Percentiles rank a stretch among this genome's conserved stretches.
phyloP scores from a whole-genome alignment of 352 stramenopile genomes.

The Globisporangium solare region DNA sequence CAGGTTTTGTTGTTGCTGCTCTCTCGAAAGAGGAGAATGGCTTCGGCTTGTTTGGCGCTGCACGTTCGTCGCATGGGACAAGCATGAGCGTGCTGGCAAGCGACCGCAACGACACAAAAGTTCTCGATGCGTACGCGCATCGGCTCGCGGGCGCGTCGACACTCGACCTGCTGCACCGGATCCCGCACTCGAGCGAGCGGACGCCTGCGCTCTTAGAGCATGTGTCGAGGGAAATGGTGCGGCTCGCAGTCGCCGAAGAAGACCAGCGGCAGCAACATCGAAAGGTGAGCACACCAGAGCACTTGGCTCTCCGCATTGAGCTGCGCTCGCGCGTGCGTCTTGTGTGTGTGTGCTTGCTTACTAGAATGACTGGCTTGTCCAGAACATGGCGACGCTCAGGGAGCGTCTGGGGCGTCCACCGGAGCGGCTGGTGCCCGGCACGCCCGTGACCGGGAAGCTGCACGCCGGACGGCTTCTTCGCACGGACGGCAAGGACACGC shows the following conservation, averaged over 20 bases:
- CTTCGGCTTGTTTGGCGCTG: too few relatives aligned
- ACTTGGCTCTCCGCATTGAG: too few relatives aligned
- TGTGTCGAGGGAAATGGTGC: constrained; percentile 48
- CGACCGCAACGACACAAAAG: background rate
- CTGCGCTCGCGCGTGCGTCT: background rate
- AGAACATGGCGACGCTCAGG: constrained; percentile 38
- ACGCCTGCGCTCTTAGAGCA: constrained; percentile 8
- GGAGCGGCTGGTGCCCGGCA: constrained; percentile 31
- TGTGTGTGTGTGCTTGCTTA: background rate
- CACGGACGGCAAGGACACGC: constrained; percentile 16
- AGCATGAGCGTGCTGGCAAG: background rate
- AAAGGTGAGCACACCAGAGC: constrained; percentile 3
- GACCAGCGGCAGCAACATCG: constrained; percentile 7
- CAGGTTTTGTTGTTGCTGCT: background rate
- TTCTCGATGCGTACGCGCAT: constrained; percentile 23
- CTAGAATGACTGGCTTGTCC: constrained; percentile 8
- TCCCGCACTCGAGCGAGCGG: constrained; percentile 8
- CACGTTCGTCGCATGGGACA: background rate
- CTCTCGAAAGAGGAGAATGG: too few relatives aligned
- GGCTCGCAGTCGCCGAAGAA: constrained; percentile 18
- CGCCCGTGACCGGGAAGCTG: constrained; percentile 30
- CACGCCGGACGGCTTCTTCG: constrained; percentile 38
- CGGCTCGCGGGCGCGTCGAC: constrained; percentile 40
- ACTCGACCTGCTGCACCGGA: constrained; percentile 52
- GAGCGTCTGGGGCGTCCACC: constrained; percentile 24